Evolutionary conservation across 2,329 filamentous ascomycete genomes (phyloP).

Genomic region (Colletotrichum cordylinicola): DNA sequence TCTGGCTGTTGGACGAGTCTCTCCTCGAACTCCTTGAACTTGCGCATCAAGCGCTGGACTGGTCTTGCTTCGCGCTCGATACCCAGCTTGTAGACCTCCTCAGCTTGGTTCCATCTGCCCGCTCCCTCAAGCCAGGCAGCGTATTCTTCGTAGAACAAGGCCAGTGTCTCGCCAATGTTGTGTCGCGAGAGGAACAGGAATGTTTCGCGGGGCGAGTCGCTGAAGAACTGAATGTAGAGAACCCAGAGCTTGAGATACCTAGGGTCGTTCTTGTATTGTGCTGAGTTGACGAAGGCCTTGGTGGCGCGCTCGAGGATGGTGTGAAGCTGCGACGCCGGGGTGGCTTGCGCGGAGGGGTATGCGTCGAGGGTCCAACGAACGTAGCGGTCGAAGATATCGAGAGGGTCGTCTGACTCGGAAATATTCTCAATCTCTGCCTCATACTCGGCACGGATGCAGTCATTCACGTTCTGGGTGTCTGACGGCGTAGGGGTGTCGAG

Average conservation of each 20-base stretch:
- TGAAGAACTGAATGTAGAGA: conserved; percentile 91
- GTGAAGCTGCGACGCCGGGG: conserved; percentile 87
- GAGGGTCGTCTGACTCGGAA: conserved; percentile 89
- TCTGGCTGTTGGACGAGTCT: conserved; percentile 72
- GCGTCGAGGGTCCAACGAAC: conserved; percentile 96
- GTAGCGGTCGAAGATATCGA: conserved; percentile 95
- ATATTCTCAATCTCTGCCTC: conserved; percentile 82
- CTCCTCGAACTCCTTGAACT: conserved; percentile 90
- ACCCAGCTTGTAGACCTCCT: conserved; percentile 91
- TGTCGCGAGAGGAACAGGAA: conserved; percentile 92
- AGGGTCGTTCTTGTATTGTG: conserved; percentile 94
- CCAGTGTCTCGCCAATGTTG: conserved; percentile 83
- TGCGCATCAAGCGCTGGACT: conserved; percentile 79
- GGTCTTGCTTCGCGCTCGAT: conserved; percentile 89
- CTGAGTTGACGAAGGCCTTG: conserved; percentile 82
- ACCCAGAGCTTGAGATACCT: conserved; percentile 94
- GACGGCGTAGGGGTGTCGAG: conserved; percentile 69
- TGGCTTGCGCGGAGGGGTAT: conserved; percentile 93
- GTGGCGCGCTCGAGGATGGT: conserved; percentile 91
- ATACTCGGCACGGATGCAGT: conserved; percentile 81
- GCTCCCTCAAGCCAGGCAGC: conserved; percentile 89
- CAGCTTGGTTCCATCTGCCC: conserved; percentile 86
- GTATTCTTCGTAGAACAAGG: conserved; percentile 96
- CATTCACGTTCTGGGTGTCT: conserved; percentile 78
- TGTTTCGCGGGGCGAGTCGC: conserved; percentile 89